A percentile compares a stretch with the other conserved stretches of the same genome.
phyloP scores from a whole-genome alignment of 768 basidiomycete genomes.

The Xerocomus potaroensis region DNA sequence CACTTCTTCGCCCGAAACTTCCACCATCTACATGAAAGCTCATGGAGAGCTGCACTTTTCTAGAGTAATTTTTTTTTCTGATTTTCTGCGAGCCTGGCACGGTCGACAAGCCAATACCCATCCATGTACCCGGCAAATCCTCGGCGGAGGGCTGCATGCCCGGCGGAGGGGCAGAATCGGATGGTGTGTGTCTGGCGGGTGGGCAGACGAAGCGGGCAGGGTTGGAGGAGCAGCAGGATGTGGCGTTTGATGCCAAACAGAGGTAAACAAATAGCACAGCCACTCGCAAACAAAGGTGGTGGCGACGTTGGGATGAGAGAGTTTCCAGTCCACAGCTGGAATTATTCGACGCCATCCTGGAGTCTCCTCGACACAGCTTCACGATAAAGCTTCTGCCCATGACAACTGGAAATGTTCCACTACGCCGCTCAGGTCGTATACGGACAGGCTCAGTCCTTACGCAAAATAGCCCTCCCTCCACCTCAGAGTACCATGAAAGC shows the following conservation, averaged over 20 bases:
- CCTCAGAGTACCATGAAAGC: constrained; percentile 32
- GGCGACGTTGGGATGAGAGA: constrained; percentile 17
- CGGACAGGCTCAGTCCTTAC: constrained; percentile 20
- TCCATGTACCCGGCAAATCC: neutral
- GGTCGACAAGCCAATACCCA: neutral
- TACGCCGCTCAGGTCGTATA: constrained; percentile 26
- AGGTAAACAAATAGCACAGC: constrained; percentile 25
- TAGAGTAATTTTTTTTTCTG: constrained; percentile 4
- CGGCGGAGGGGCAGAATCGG: neutral
- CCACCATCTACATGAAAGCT: constrained; percentile 22
- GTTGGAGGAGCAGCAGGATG: constrained; percentile 22
- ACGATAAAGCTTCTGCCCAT: constrained; percentile 24
- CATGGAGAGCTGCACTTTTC: constrained; percentile 1
- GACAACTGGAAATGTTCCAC: constrained; percentile 7
- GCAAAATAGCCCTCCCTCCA: constrained; percentile 24
- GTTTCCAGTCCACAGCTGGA: constrained; percentile 18
- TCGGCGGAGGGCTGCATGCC: neutral
- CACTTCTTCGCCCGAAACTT: constrained; percentile 33
- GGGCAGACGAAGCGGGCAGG: constrained; percentile 23
- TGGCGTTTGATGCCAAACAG: constrained; percentile 22
- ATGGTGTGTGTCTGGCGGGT: constrained; percentile 14
- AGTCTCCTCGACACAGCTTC: constrained; percentile 17
- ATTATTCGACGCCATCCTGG: constrained; percentile 15
- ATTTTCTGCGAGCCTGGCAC: constrained; percentile 1
- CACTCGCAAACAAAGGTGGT: constrained; percentile 33